Conservation (phyloP, 495 filamentous ascomycete species). For the Immersiella caudata region DNA sequence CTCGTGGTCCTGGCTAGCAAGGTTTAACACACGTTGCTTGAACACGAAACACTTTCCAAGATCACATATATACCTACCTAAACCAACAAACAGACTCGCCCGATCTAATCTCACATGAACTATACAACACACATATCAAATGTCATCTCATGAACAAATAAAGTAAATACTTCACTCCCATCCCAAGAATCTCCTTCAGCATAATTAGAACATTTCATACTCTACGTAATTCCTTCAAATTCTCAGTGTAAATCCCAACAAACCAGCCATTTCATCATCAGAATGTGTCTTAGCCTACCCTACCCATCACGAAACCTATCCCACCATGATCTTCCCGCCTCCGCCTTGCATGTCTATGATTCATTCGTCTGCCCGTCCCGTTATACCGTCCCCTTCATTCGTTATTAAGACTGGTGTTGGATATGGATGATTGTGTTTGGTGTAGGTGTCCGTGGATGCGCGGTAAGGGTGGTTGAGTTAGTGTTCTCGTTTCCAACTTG, state of each 20-base stretch:
- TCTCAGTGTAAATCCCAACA: background rate
- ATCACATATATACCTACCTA: no score
- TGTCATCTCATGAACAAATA: background rate
- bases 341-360: background rate
- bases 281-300: background rate
- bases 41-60: no score
- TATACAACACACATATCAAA: no score
- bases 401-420: background rate
- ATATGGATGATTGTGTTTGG: background rate
- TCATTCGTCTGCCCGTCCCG: background rate
- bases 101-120: no score
- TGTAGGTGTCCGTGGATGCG: background rate
- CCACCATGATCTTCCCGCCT: background rate
- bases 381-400: background rate
- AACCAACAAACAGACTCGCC: no score
- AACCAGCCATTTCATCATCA: background rate
- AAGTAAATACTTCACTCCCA: background rate
- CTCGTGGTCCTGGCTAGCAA: no score
- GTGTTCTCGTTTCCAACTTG: background rate
- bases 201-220: background rate
- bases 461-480: background rate
- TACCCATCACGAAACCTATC: background rate
- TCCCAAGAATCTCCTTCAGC: background rate
- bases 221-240: background rate
- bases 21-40: no score